These are phyloP conservation scores for Diaporthe aspalathi DNA, from an alignment of 2,329 filamentous ascomycete species.

Conservation along the genomic window DNA sequence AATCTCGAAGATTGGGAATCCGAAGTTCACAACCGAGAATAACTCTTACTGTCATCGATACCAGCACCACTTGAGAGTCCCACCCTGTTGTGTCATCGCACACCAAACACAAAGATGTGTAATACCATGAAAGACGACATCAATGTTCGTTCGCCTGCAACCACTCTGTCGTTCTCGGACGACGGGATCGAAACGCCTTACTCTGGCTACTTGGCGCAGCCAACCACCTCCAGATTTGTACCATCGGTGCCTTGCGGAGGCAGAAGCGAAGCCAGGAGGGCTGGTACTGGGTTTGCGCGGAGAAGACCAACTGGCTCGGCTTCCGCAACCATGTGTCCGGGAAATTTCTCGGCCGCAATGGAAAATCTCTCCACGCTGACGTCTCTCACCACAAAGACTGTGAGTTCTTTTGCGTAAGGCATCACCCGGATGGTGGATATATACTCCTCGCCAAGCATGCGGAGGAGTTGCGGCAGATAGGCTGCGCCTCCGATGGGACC, in stretches of 20 bases:
- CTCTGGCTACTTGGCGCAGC: neutral
- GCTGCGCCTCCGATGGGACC: neutral
- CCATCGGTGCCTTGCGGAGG: neutral
- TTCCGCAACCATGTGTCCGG: constrained; percentile 29
- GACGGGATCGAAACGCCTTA: neutral
- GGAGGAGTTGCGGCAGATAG: neutral
- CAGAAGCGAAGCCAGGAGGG: neutral
- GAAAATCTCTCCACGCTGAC: accelerated
- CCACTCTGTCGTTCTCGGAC: neutral
- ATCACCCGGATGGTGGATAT: neutral
- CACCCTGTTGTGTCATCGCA: neutral
- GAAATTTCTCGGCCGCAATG: neutral
- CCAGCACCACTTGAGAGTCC: neutral
- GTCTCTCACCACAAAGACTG: neutral
- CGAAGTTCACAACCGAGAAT: too few species aligned
- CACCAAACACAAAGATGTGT: neutral
- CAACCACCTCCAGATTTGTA: accelerated
- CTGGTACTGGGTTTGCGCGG: constrained; percentile 30
- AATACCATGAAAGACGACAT: neutral
- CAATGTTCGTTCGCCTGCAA: too few species aligned
- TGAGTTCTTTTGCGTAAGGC: neutral
- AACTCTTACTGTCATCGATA: neutral
- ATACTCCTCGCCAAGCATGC: neutral
- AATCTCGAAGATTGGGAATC: too few species aligned
- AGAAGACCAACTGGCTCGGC: constrained; percentile 8